Conservation (phyloP, 257 asterid species). For the Ilex asprella region DNA sequence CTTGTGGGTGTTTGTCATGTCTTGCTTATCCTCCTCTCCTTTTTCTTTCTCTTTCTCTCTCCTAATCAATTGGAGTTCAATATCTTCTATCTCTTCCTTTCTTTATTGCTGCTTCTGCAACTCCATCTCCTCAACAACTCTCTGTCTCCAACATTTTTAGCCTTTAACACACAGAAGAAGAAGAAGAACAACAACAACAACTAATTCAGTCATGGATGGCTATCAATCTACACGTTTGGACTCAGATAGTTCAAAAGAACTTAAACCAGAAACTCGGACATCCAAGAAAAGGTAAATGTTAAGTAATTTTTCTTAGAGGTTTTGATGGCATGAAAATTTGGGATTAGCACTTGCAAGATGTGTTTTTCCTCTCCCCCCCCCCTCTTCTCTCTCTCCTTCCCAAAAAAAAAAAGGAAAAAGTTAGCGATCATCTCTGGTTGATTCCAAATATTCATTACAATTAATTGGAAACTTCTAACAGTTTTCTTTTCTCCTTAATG, state of each 20-base stretch:
- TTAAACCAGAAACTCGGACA: slow-evolving; percentile 21
- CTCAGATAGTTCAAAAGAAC: slow-evolving; percentile 13
- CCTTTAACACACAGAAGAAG: not conserved
- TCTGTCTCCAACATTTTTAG: slow-evolving; percentile 1
- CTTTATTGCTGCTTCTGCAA: slow-evolving; percentile 10
- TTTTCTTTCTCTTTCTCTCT: slow-evolving; percentile 15
- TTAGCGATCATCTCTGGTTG: too few species aligned
- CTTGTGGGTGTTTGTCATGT: slow-evolving; percentile 29
- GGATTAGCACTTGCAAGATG: not conserved
- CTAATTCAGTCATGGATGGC: slow-evolving; percentile 17
- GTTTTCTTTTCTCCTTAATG: not conserved
- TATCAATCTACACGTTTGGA: slow-evolving; percentile 13
- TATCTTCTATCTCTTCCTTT: slow-evolving; percentile 20
- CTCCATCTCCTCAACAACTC: not conserved
- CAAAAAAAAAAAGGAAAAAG: not conserved
- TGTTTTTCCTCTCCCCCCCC: not conserved
- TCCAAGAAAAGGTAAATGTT: slow-evolving; percentile 44
- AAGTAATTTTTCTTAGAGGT: not conserved
- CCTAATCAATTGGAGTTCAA: slow-evolving; percentile 28
- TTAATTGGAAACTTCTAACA: too few species aligned
- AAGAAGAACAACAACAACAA: not conserved
- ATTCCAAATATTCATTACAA: too few species aligned
- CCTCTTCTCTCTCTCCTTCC: too few species aligned
- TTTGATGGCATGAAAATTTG: not conserved
- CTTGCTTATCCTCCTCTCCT: slow-evolving; percentile 14